Evolutionary conservation across 176 grass and related monocot species (phyloP).

Genomic region (Tillandsia fasciculata): DNA sequence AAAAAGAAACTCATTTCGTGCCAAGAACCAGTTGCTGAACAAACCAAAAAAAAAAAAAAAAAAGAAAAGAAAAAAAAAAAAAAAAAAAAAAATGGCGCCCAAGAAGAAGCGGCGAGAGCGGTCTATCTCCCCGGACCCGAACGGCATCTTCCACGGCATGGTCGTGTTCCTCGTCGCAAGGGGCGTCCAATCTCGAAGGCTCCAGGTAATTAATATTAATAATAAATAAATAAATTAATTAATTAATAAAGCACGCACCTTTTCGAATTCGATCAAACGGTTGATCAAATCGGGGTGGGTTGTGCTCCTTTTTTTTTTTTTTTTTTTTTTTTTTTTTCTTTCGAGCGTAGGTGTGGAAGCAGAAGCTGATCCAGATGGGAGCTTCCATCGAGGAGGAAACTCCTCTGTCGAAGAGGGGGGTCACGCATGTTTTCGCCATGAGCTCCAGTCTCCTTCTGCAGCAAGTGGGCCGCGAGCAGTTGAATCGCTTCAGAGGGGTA

Average conservation of each 20-base stretch:
- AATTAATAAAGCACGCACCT: too few relatives aligned
- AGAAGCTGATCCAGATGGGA: constrained; percentile 79
- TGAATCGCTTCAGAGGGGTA: constrained; percentile 59
- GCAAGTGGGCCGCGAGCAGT: constrained; percentile 36
- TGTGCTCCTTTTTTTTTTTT: background rate
- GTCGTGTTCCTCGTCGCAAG: constrained; percentile 50
- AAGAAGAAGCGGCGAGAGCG: constrained; percentile 29
- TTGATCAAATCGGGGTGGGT: too few relatives aligned
- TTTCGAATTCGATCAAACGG: too few relatives aligned
- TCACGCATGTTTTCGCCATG: constrained; percentile 57
- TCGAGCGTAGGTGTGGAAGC: constrained; percentile 68
- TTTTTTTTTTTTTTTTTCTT: background rate
- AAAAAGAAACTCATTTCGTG: background rate
- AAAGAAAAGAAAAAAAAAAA: constrained; percentile 5
- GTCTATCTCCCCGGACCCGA: constrained; percentile 23
- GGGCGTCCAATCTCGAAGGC: constrained; percentile 52
- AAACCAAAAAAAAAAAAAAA: background rate
- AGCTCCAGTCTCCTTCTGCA: constrained; percentile 46
- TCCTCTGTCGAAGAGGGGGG: constrained; percentile 30
- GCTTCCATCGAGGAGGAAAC: constrained; percentile 31
- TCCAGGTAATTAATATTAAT: constrained; percentile 34
- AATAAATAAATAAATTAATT: too few relatives aligned
- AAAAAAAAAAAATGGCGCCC: constrained; percentile 33
- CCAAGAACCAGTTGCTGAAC: background rate
- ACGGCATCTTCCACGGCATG: constrained; percentile 74